These are phyloP conservation scores for Solanum sitiens DNA, from an alignment of 257 asterid species.

Conservation along the genomic window DNA sequence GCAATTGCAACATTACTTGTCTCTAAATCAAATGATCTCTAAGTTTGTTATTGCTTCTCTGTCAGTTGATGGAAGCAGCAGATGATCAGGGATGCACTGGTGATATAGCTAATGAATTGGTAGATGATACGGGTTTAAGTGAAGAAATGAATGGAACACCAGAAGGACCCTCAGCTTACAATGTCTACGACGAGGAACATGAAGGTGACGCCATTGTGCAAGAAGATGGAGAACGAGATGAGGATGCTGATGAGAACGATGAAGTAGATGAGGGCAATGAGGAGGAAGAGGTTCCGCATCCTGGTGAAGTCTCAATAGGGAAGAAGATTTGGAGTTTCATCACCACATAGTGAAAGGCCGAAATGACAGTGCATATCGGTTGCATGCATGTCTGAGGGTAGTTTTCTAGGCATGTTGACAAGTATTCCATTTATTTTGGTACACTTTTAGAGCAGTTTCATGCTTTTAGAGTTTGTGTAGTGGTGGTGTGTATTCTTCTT, in stretches of 20 bases:
- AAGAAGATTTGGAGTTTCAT: conserved; percentile 93
- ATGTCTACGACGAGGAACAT: conserved; percentile 5
- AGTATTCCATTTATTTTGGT: neutral
- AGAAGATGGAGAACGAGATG: neutral
- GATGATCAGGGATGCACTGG: conserved; percentile 17
- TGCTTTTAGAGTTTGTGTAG: neutral
- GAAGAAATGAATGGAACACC: conserved; percentile 60
- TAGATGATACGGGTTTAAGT: conserved; percentile 20
- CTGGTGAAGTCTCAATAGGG: conserved; percentile 85
- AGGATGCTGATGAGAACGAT: conserved; percentile 12
- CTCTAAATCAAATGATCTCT: neutral
- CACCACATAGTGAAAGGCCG: conserved; percentile 34
- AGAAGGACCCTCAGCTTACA: conserved; percentile 12
- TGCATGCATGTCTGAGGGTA: neutral
- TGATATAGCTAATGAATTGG: conserved; percentile 13
- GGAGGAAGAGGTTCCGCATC: conserved; percentile 64
- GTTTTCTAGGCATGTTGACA: neutral
- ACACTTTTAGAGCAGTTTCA: neutral
- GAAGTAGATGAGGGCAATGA: conserved; percentile 25
- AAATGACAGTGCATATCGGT: neutral
- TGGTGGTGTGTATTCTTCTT: neutral
- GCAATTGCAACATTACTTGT: neutral
- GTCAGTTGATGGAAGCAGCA: conserved; percentile 35
- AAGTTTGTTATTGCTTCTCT: neutral
- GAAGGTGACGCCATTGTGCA: neutral